A percentile compares a stretch with the other conserved stretches of the same genome.
Conservation (phyloP, 2,329 filamentous ascomycete species). For the Penicillium palitans region DNA sequence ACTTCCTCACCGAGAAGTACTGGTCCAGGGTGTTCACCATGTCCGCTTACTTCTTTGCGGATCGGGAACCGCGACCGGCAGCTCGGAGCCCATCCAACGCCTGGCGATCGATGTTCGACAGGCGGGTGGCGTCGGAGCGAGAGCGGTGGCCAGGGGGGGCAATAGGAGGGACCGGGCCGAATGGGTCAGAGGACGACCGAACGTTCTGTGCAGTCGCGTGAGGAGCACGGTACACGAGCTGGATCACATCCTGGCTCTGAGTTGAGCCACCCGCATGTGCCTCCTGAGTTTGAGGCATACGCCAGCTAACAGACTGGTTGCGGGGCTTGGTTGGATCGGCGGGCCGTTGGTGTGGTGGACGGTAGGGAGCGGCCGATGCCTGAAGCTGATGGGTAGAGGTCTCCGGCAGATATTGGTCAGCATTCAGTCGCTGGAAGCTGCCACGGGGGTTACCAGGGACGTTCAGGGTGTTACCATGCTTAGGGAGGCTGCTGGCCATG, state of each 20-base stretch:
- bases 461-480: background rate
- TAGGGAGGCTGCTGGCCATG: background rate
- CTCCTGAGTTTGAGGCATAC: background rate
- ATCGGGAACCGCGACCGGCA: background rate
- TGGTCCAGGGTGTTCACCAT: too few relatives aligned
- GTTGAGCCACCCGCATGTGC: background rate
- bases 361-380: background rate
- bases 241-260: background rate
- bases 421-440: background rate
- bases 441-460: background rate
- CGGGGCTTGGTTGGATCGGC: background rate
- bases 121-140: background rate
- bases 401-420: background rate
- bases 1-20: background rate
- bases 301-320: background rate
- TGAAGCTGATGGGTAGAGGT: background rate
- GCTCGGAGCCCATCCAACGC: background rate
- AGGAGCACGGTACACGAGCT: background rate
- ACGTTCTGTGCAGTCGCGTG: slow-evolving; percentile 2
- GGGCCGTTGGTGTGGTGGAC: background rate
- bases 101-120: background rate
- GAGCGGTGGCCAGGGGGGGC: background rate
- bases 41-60: background rate
- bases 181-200: slow-evolving; percentile 4
- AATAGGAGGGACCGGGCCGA: background rate